Evolutionary conservation across 2,329 filamentous ascomycete species (phyloP).

Genomic region (Venturia nashicola): DNA sequence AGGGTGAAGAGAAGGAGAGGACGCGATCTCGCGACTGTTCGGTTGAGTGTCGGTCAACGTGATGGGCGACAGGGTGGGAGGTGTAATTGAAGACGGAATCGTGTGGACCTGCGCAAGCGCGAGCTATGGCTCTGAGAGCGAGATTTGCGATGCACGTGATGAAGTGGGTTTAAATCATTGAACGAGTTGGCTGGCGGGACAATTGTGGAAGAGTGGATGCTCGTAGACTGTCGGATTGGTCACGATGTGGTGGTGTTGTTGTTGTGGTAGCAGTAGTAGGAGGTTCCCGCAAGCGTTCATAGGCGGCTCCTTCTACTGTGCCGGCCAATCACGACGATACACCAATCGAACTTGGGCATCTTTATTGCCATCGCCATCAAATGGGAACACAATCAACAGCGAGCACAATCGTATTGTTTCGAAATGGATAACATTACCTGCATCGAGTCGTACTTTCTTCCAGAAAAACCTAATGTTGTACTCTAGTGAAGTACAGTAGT

Average conservation of each 20-base stretch:
- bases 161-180: background rate
- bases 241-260: background rate
- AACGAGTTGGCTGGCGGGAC: background rate
- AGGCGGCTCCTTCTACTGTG: background rate
- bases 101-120: background rate
- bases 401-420: background rate
- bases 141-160: background rate
- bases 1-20: background rate
- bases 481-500: background rate
- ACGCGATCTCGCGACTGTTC: background rate
- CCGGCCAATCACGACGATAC: background rate
- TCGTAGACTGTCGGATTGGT: background rate
- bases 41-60: constrained; percentile 6
- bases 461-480: background rate
- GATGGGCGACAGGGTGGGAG: background rate
- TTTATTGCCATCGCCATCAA: background rate
- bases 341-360: background rate
- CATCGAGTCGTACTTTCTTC: background rate
- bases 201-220: background rate
- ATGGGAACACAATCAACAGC: background rate
- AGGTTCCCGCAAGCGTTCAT: background rate
- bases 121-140: background rate
- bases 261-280: background rate
- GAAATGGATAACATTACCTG: background rate
- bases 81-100: background rate